These are phyloP conservation scores for Dipteronia sinensis DNA, from an alignment of 345 rosid species.

Conservation along the genomic window DNA sequence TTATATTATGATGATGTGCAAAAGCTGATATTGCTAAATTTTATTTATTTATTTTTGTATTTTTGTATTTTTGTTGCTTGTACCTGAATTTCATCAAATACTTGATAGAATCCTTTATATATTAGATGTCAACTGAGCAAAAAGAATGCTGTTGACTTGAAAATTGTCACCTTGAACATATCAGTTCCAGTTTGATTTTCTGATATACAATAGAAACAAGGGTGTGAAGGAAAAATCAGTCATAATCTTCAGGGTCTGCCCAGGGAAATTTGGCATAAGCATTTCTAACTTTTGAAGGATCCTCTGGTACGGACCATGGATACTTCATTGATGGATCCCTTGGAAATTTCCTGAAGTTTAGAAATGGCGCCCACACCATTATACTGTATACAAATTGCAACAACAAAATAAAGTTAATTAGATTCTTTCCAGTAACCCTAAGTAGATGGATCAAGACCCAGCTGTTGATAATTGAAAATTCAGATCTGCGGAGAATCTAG, in stretches of 20 bases:
- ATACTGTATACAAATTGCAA: constrained; percentile 41
- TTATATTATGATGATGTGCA: too few relatives aligned
- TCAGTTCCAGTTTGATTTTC: neutral
- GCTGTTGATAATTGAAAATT: too few relatives aligned
- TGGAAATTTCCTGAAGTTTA: constrained; percentile 90
- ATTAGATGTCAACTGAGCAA: too few relatives aligned
- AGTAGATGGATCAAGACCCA: too few relatives aligned
- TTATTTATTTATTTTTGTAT: too few relatives aligned
- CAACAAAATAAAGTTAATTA: neutral
- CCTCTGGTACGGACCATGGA: constrained; percentile 83
- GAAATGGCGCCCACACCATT: constrained; percentile 84
- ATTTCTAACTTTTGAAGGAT: constrained; percentile 57
- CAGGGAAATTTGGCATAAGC: constrained; percentile 62
- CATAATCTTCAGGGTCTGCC: constrained; percentile 84
- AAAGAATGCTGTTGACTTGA: neutral
- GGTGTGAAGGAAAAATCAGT: constrained; percentile 16
- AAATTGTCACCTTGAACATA: neutral
- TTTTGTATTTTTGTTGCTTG: too few relatives aligned
- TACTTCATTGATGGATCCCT: constrained; percentile 78
- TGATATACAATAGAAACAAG: too few relatives aligned
- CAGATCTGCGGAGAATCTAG: neutral
- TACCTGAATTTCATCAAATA: too few relatives aligned
- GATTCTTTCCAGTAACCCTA: neutral
- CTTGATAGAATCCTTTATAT: too few relatives aligned
- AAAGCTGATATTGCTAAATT: too few relatives aligned